These are phyloP conservation scores for Suaeda aralocaspica DNA, from an alignment of 148 eudicot species.

Conservation along the genomic window DNA sequence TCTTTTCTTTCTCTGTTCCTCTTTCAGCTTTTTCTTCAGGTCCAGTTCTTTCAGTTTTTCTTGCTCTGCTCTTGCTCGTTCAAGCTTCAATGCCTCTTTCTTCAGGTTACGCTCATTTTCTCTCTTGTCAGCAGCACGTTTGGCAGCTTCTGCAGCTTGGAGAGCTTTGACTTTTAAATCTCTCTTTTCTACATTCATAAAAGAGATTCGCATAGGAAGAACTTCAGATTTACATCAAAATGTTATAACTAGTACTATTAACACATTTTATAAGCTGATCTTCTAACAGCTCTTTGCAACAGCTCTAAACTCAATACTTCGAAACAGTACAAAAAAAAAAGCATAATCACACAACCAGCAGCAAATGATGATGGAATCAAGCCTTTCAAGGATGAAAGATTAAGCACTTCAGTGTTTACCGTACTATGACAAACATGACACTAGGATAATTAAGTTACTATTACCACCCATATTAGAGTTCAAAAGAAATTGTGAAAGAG, in stretches of 20 bases:
- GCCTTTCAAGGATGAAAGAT: not conserved
- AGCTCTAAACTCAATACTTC: too few species aligned
- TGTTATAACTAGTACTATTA: not conserved
- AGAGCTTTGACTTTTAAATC: constrained; percentile 85
- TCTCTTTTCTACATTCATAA: constrained; percentile 60
- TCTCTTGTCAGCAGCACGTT: constrained; percentile 62
- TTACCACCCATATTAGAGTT: not conserved
- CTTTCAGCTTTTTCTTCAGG: constrained; percentile 54
- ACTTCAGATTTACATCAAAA: not conserved
- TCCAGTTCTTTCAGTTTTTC: constrained; percentile 65
- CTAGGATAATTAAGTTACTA: not conserved
- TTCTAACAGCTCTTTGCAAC: too few species aligned
- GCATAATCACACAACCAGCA: not conserved
- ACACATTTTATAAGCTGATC: not conserved
- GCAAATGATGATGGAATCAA: not conserved
- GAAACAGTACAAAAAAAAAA: not conserved
- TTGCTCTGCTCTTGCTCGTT: constrained; percentile 63
- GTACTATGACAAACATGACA: not conserved
- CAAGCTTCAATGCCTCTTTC: constrained; percentile 75
- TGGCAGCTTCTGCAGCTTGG: constrained; percentile 87
- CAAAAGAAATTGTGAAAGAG: not conserved
- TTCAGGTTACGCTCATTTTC: constrained; percentile 75
- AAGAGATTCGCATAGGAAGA: not conserved
- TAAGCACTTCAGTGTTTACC: not conserved
- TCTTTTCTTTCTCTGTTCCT: constrained; percentile 64